These are phyloP conservation scores for Lizonia empirigonia DNA, from an alignment of 2,329 filamentous ascomycete genomes.

Conservation along the genomic window DNA sequence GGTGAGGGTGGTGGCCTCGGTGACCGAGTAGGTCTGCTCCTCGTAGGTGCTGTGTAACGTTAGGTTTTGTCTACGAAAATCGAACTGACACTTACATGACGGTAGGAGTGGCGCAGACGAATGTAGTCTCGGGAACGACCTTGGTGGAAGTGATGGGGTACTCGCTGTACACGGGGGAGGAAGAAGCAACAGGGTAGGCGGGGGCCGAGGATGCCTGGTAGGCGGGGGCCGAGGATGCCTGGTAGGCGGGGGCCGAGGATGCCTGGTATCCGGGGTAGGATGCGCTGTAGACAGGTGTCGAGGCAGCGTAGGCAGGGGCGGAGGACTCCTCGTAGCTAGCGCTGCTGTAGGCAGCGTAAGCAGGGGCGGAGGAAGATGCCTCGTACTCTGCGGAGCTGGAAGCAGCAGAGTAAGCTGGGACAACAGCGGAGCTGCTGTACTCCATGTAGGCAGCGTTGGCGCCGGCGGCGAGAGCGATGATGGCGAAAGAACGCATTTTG, in stretches of 20 bases:
- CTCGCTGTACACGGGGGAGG: too few relatives aligned
- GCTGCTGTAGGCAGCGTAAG: conserved; percentile 14
- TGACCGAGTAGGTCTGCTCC: conserved; percentile 23
- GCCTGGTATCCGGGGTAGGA: too few relatives aligned
- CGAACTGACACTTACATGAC: too few relatives aligned
- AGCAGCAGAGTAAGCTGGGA: conserved; percentile 16
- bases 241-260: too few relatives aligned
- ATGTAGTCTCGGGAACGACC: conserved; percentile 11
- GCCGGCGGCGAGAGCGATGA: conserved; percentile 26
- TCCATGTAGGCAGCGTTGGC: conserved; percentile 24
- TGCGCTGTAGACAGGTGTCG: too few relatives aligned
- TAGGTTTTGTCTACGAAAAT: too few relatives aligned
- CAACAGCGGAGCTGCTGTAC: conserved; percentile 24
- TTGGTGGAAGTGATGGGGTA: conserved; percentile 16
- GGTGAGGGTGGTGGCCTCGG: conserved; percentile 8
- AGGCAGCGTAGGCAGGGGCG: too few relatives aligned
- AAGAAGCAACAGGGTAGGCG: too few relatives aligned
- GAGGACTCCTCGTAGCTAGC: conserved; percentile 10
- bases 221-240: too few relatives aligned
- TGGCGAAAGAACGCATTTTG: conserved; percentile 49
- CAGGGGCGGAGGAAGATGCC: conserved; percentile 19
- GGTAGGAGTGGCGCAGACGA: conserved; percentile 29
- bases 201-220: too few relatives aligned
- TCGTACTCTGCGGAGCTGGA: conserved; percentile 1
- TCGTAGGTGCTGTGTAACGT: too few relatives aligned